Conservation (phyloP, 2,329 filamentous ascomycete species). For the Pseudogymnoascus sp. region DNA sequence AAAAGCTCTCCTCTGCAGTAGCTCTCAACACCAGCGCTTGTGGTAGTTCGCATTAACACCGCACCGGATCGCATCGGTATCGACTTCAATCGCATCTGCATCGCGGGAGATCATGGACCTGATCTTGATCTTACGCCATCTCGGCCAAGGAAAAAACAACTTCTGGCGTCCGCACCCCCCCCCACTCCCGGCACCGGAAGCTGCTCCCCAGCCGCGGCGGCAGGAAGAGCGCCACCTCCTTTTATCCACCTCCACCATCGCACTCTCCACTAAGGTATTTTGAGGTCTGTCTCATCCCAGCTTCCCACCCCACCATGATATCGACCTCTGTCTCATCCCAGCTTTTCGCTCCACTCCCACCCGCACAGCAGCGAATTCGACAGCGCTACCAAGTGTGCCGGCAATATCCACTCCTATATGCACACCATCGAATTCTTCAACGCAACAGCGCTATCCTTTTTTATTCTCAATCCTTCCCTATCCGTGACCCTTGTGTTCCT, state of each 20-base stretch:
- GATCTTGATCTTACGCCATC: neutral
- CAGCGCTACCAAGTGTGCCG: neutral
- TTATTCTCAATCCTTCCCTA: neutral
- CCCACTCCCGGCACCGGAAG: neutral
- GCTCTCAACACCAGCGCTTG: neutral
- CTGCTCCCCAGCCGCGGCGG: neutral
- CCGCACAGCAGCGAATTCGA: neutral
- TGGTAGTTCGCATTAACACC: neutral
- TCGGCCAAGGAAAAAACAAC: neutral
- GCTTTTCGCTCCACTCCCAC: neutral
- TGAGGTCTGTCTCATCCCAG: neutral
- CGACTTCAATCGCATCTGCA: neutral
- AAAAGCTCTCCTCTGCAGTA: neutral
- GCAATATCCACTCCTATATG: neutral
- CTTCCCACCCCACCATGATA: neutral
- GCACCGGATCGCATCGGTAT: neutral
- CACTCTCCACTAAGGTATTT: neutral
- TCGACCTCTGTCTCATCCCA: neutral
- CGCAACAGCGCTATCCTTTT: neutral
- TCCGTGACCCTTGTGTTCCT: neutral
- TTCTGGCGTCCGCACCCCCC: neutral
- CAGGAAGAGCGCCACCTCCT: neutral
- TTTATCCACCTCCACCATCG: neutral
- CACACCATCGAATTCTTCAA: neutral
- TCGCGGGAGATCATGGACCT: neutral